A percentile compares a stretch with the other conserved stretches of the same genome.
Conservation (phyloP, 2,329 filamentous ascomycete species). For the Nectriaceae sp. region DNA sequence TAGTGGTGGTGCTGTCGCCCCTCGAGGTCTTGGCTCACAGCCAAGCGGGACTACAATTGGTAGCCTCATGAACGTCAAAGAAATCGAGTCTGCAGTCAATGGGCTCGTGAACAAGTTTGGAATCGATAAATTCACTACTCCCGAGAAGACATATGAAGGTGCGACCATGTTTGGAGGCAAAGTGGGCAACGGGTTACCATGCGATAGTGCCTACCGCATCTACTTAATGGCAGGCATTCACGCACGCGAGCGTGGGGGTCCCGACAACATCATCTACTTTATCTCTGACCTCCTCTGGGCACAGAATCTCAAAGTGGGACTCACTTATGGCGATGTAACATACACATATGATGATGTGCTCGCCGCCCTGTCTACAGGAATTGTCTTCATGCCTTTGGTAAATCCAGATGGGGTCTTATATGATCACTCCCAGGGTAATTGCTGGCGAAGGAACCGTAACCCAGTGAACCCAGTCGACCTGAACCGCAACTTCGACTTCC, state of each 20-base stretch:
- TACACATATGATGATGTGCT: constrained; percentile 54
- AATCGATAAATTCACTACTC: constrained; percentile 40
- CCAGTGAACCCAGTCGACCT: constrained; percentile 45
- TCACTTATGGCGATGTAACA: constrained; percentile 50
- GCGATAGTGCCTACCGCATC: constrained; percentile 43
- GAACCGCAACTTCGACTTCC: constrained; percentile 56
- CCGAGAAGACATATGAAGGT: constrained; percentile 44
- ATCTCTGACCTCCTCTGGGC: constrained; percentile 56
- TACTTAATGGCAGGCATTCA: constrained; percentile 55
- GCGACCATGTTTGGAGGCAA: constrained; percentile 39
- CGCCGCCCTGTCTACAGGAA: constrained; percentile 49
- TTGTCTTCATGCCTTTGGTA: constrained; percentile 50
- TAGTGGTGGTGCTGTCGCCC: constrained; percentile 35
- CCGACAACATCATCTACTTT: constrained; percentile 58
- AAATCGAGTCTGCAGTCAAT: constrained; percentile 43
- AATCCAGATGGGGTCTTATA: constrained; percentile 53
- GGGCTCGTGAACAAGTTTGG: constrained; percentile 41
- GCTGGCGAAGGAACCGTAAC: constrained; percentile 57
- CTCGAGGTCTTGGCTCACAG: constrained; percentile 30
- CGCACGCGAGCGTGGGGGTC: constrained; percentile 55
- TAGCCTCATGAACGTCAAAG: constrained; percentile 44
- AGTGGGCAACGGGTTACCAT: constrained; percentile 35
- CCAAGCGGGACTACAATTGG: constrained; percentile 32
- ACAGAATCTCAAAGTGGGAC: constrained; percentile 45
- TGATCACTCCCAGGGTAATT: constrained; percentile 47